Base-by-base conservation (phyloP, 106 monocot species). In the Platanthera zijinensis region DNA sequence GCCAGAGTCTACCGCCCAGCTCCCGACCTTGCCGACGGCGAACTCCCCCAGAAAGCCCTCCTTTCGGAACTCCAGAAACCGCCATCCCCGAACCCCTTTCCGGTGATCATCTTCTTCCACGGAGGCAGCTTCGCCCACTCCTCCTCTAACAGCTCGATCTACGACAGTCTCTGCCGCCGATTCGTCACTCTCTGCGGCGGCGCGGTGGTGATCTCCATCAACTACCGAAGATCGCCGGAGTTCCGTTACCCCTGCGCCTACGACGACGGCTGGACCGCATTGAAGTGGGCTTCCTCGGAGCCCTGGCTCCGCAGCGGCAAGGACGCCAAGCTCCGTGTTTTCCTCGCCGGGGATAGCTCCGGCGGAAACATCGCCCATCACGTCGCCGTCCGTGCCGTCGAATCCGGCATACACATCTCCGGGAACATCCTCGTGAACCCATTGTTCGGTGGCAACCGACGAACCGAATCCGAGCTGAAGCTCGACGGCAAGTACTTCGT, bases 111-210 rank as follows among this genome's bases (percentile, higher is more conserved):
- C 53, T 95, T 95, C 92, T 92, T 95, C 82, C 95, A 92, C 48
- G 92, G 95, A 5, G 95, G 95, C 81, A 95, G 95, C 82, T 95
- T 95, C 74, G 85, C 92, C 6, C 95, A 95, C 79, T 95, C 95
- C 6, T 95, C 96, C n/a, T 62, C 88, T 75, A 92, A 90, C 82
- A 90, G 85, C 32, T 83, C 95, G 5, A 95, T 95, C 64, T 95
- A 95, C 72, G 95, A 95, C 69, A 77, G 83, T 7, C 85, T 95
- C 57, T 95, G 95, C 88, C 85, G 95, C 13, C 85, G 90, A 30
- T 80, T 92, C 32, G 92, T 92, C 50, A 75, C 83, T 56, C 88
- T 92, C 69, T 86, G 90, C 69, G 78, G 81, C 10, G 92, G 90
- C 28, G 90, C 92, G 13, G 92, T 92, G 7, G 95, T 95, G 15